These are phyloP conservation scores for Eucalyptus albens DNA, from an alignment of 345 rosid species.

Conservation along the genomic window DNA sequence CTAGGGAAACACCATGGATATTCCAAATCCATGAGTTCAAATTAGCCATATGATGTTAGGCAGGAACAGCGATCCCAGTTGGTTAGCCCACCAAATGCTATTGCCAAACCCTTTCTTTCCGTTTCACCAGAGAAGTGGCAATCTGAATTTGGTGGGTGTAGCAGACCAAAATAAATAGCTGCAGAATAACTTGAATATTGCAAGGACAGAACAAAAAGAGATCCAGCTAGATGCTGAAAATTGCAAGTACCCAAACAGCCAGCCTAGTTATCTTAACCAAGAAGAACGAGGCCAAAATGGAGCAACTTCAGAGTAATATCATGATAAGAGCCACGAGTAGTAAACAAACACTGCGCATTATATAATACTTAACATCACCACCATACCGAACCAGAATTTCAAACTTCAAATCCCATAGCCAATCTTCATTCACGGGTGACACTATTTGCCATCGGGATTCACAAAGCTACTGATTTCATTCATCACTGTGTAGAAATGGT, in stretches of 20 bases:
- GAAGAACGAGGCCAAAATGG: not conserved
- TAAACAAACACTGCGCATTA: conserved; percentile 11
- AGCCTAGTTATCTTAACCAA: not conserved
- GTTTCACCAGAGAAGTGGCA: not conserved
- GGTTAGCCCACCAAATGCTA: conserved; percentile 16
- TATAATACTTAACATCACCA: not conserved
- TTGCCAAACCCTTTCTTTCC: not conserved
- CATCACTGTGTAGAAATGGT: conserved; percentile 67
- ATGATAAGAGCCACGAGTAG: conserved; percentile 13
- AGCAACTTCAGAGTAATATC: not conserved
- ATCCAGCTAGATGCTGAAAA: conserved; percentile 27
- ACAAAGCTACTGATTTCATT: conserved; percentile 64
- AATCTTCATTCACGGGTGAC: not conserved
- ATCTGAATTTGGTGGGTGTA: conserved; percentile 2
- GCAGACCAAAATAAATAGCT: conserved; percentile 10
- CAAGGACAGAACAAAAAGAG: not conserved
- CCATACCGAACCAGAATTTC: not conserved
- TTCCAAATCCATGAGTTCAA: conserved; percentile 19
- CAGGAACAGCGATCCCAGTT: conserved; percentile 1
- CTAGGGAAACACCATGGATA: conserved; percentile 18
- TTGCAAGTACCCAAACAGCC: conserved; percentile 1
- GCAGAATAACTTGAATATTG: not conserved
- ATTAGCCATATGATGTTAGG: conserved; percentile 31
- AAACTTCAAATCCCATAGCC: conserved; percentile 11
- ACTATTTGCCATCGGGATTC: conserved; percentile 16